Evolutionary conservation across 1,284 basidiomycete species (phyloP).

Genomic region (Retiboletus fuscus): DNA sequence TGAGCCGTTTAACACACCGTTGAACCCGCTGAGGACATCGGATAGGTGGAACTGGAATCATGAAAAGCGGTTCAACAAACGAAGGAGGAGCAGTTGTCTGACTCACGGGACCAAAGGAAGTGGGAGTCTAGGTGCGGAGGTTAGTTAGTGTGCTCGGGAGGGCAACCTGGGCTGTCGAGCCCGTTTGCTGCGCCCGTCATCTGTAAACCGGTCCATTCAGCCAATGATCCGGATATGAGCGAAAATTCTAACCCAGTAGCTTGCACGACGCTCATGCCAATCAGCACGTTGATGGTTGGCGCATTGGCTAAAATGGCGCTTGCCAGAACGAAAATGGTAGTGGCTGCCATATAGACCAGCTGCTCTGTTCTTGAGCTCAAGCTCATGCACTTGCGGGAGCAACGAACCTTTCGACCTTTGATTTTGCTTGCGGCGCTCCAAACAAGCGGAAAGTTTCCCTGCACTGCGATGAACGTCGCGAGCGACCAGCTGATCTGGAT

Average conservation of each 20-base stretch:
- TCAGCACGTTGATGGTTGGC: conserved; percentile 70
- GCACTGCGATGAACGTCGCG: conserved; percentile 83
- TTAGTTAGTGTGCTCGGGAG: no score
- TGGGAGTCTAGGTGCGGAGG: conserved; percentile 55
- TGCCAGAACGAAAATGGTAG: conserved; percentile 70
- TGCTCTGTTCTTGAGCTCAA: conserved; percentile 43
- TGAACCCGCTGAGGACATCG: conserved; percentile 45
- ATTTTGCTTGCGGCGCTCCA: conserved; percentile 85
- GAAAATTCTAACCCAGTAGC: conserved; percentile 64
- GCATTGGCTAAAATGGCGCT: conserved; percentile 75
- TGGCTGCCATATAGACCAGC: conserved; percentile 75
- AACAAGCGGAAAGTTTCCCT: conserved; percentile 73
- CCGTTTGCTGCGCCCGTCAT: no score
- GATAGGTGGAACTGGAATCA: conserved; percentile 50
- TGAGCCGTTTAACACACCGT: conserved; percentile 45
- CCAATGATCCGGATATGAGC: neutral
- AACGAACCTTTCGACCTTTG: conserved; percentile 78
- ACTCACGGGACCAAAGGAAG: conserved; percentile 59
- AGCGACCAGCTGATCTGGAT: conserved; percentile 80
- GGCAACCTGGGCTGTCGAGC: no score
- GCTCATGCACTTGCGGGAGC: conserved; percentile 8
- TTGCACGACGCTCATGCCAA: conserved; percentile 79
- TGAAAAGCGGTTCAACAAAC: neutral
- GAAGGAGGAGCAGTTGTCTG: neutral
- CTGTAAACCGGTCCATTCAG: conserved; percentile 51